phyloP scores from a whole-genome alignment of 2,329 filamentous ascomycete species.

The Colletotrichum horii region DNA sequence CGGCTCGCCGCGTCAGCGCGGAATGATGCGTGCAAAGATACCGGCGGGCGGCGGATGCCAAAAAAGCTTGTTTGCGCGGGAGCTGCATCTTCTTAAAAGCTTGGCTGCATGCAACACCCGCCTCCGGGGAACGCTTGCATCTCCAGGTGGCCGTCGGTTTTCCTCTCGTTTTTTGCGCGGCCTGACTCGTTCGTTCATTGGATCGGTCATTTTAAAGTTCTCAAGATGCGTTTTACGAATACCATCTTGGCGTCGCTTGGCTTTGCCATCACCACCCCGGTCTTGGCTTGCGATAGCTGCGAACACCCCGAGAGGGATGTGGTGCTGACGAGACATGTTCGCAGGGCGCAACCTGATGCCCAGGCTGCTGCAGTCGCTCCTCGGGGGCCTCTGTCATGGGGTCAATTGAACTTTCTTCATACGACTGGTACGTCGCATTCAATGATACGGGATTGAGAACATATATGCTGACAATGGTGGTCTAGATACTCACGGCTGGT shows the following conservation, averaged over 20 bases:
- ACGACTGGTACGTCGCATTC: not conserved
- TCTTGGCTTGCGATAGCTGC: not conserved
- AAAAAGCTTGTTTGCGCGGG: not conserved
- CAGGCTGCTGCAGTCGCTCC: conserved; percentile 47
- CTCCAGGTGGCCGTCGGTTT: not conserved
- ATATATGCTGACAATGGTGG: not conserved
- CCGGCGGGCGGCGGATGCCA: not conserved
- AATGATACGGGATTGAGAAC: conserved; percentile 65
- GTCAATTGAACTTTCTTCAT: conserved; percentile 65
- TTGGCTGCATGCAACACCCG: not conserved
- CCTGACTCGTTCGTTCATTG: not conserved
- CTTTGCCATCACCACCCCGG: not conserved
- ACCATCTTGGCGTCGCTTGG: not conserved
- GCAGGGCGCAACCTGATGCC: conserved; percentile 53
- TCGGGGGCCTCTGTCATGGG: conserved; percentile 59
- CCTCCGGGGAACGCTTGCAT: not conserved
- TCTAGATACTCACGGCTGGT: conserved; percentile 1
- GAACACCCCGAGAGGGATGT: conserved; percentile 15
- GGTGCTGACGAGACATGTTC: conserved; percentile 37
- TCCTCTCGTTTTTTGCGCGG: not conserved
- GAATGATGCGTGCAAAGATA: not conserved
- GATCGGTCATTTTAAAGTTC: not conserved
- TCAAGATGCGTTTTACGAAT: not conserved
- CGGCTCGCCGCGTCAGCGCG: not conserved
- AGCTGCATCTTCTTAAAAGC: not conserved